Conservation (phyloP, 2,329 filamentous ascomycete genomes). For the Aspergillus texensis region DNA sequence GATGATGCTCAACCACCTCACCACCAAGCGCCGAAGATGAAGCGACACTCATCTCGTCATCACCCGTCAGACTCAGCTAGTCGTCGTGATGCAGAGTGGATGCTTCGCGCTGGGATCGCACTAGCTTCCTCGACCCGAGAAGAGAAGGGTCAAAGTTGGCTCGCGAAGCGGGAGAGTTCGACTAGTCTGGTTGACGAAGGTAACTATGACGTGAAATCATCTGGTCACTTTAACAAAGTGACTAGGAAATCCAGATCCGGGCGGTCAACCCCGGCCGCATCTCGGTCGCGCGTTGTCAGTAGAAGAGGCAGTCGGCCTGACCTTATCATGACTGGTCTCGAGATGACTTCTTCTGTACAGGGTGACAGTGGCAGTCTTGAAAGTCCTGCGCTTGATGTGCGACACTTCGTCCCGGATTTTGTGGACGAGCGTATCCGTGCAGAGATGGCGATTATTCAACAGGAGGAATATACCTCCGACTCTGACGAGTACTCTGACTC, state of each 20-base stretch:
- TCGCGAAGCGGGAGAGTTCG: constrained; percentile 58
- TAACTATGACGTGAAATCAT: constrained; percentile 33
- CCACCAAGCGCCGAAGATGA: constrained; percentile 16
- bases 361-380: background rate
- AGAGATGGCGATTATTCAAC: constrained; percentile 40
- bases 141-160: constrained; percentile 65
- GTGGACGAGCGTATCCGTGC: constrained; percentile 48
- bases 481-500: constrained; percentile 19
- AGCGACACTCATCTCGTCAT: constrained; percentile 6
- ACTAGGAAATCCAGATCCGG: constrained; percentile 37
- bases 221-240: constrained; percentile 27
- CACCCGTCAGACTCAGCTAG: constrained; percentile 6
- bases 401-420: constrained; percentile 50
- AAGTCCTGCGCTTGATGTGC: constrained; percentile 17
- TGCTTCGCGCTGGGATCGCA: constrained; percentile 60
- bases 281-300: constrained; percentile 36
- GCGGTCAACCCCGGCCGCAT: constrained; percentile 36
- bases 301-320: constrained; percentile 31
- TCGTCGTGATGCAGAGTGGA: constrained; percentile 56
- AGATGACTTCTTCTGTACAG: constrained; percentile 10
- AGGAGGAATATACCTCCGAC: constrained; percentile 21
- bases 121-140: constrained; percentile 61
- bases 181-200: constrained; percentile 53
- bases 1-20: constrained; percentile 29
- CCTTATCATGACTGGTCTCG: constrained; percentile 22